Evolutionary conservation across 768 basidiomycete genomes (phyloP), one percentile per base, ranked within the genome.

Genomic region (Leccinellum rugosiceps): DNA sequence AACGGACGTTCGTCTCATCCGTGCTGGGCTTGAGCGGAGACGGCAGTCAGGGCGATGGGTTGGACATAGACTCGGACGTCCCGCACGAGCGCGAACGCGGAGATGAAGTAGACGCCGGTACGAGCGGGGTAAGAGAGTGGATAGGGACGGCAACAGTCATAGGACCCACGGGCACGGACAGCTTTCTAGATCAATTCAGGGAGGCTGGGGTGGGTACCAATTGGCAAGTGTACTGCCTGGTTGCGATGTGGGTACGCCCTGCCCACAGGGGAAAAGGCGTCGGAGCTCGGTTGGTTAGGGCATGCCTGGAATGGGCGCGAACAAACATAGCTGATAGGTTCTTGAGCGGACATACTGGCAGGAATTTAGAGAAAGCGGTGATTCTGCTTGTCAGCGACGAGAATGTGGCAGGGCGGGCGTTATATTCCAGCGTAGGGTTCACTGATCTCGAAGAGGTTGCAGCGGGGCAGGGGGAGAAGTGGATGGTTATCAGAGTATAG

Each of bases 401-500:
- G 34, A 71, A 71, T 41, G 23, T 48, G 30, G 49, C 56, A 15
- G 67, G 58, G 10, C 55, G 55, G 7, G 55, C 57, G 3, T 43
- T 70, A 35, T 70, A 68, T 53, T 59, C 55, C 26, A 68, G 59
- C 35, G 7, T 23, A 15, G 63, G 68, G 15, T 72, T 72, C 50
- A 50, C 34, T 23, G 51, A 63, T 28, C 26, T 64, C 19, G 54
- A 56, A 25, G 63, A 32, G 3, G 52, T 65, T 23, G 9, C 50
- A 1, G 30, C 41, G 4, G 7, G 25, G 2, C 53, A 65, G 32
- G 68, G 60, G n/a, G 11, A 60, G 25, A 51, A n/a, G n/a, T 69
- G 58, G 58, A 71, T 69, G 69, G 47, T 30, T 17, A 13, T 44
- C 15, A 69, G 51, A 76, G 77, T 58, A 72, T 70, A 67, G 25